phyloP scores from a whole-genome alignment of 2,329 filamentous ascomycete genomes.

The Colletotrichum eremochloae region DNA sequence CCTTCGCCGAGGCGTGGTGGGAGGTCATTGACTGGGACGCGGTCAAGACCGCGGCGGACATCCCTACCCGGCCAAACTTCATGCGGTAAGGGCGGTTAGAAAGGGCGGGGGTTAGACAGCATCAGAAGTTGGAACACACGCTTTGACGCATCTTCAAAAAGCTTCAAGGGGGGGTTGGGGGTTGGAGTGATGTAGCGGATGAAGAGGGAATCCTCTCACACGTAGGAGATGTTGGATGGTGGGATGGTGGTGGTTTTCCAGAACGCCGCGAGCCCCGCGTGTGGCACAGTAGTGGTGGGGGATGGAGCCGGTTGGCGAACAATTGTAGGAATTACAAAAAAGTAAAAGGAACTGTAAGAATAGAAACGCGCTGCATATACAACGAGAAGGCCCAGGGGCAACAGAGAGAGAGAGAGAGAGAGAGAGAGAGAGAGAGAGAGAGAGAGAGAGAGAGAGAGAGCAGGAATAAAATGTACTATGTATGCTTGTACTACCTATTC shows the following conservation, averaged over 20 bases:
- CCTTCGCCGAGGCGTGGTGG: conserved; percentile 89
- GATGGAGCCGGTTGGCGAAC: not conserved
- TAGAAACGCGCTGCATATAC: conserved; percentile 37
- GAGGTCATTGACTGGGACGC: conserved; percentile 85
- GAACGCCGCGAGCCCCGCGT: not conserved
- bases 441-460: not conserved
- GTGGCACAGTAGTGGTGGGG: not conserved
- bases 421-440: no score
- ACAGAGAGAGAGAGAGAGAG: no score
- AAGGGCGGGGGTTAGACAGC: not conserved
- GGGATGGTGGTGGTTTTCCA: not conserved
- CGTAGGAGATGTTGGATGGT: not conserved
- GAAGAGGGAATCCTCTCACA: not conserved
- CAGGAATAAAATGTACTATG: conserved; percentile 35
- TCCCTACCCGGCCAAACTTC: conserved; percentile 31
- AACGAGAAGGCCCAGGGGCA: not conserved
- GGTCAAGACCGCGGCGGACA: conserved; percentile 63
- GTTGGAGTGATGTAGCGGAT: not conserved
- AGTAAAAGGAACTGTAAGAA: conserved; percentile 34
- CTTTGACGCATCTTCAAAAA: not conserved
- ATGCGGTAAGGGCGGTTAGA: conserved; percentile 6
- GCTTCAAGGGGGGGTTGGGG: no score
- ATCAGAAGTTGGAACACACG: not conserved
- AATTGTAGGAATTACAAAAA: conserved; percentile 38
- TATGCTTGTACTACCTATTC: conserved; percentile 31